phyloP scores from a whole-genome alignment of 495 filamentous ascomycete species.

The Xylaria palmicola region DNA sequence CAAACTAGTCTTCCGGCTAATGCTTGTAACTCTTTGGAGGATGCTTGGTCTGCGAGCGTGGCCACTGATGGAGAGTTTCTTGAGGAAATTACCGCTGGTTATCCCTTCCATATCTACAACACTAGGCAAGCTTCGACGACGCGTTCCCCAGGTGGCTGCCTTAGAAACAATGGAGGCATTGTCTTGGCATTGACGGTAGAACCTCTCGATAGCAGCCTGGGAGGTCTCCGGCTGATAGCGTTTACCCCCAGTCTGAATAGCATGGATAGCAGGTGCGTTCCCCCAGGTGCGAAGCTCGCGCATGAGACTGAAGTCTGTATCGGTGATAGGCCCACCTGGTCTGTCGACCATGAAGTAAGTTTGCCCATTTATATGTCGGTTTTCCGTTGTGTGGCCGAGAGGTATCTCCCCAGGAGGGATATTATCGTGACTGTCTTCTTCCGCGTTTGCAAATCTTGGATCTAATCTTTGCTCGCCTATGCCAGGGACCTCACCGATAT shows the following conservation, averaged over 20 bases:
- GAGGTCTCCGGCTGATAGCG: conserved; percentile 48
- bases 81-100: conserved; percentile 58
- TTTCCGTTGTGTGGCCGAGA: conserved; percentile 37
- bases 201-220: conserved; percentile 52
- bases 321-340: conserved; percentile 39
- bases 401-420: conserved; percentile 39
- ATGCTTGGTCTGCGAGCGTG: conserved; percentile 45
- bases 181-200: conserved; percentile 46
- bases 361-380: conserved; percentile 43
- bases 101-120: conserved; percentile 60
- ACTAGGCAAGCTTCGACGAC: conserved; percentile 58
- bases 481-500: background rate
- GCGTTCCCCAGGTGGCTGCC: conserved; percentile 72
- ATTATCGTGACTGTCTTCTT: conserved; percentile 31
- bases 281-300: conserved; percentile 46
- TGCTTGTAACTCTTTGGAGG: conserved; percentile 47
- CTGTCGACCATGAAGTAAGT: conserved; percentile 43
- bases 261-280: conserved; percentile 43
- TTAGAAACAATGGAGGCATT: conserved; percentile 58
- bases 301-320: conserved; percentile 45
- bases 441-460: conserved; percentile 13
- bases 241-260: conserved; percentile 35
- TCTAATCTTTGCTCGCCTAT: conserved; percentile 12
- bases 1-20: conserved; percentile 55
- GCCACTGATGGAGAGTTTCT: conserved; percentile 58